Base-by-base conservation (phyloP, 2,329 filamentous ascomycete species). In the Rutstroemia sp. region DNA sequence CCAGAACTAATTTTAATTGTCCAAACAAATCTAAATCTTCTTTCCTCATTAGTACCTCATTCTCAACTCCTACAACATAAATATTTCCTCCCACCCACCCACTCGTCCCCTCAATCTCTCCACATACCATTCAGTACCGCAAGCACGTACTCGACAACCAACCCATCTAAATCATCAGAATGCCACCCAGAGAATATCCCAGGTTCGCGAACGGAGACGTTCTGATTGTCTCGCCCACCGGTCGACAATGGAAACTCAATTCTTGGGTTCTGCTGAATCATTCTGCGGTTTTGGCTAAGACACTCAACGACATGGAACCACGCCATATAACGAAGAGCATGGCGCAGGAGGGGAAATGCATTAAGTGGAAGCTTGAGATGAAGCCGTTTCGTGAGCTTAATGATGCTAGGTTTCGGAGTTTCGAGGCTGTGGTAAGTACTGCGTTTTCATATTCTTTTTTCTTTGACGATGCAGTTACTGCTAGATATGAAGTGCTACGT, bases 221-320 rank as follows among this genome's bases (percentile, higher is more conserved):
- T 6, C 49, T 64, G 19, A 66, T 69, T 8, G 48, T 54, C 3
- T 63, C 63, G 2, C 60, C 58, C 4, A 58, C 58, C 16, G 66
- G 66, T 6, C 59, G 56, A 10, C 42, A 47, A 4, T 69, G 67
- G 67, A 64, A 64, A 25, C 51, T 68, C 1, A 60, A 66, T 36
- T 59, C 56, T 10, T 54, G 57, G 14, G 60, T 60, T 14, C 51
- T 68, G 4, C 42, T 30, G 12, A 58, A 64, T 36, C 54, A 58
- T 5, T 65, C 65, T 5, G 10, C 49, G 1, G 14, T 48, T 10
- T 54, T 67, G n/a, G 39, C 39, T 17, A 30, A 54, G 9, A 25
- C 63, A 3, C 36, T 68, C 23, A 50, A 50, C 21, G 17, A 55
- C 3, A 42, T 19, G 3, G 17, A 25, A n/a, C 19, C 50, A 5